Evolutionary conservation across 2,329 filamentous ascomycete species (phyloP), one percentile per base, ranked within the genome.

Genomic region (Microcera coccophila): DNA sequence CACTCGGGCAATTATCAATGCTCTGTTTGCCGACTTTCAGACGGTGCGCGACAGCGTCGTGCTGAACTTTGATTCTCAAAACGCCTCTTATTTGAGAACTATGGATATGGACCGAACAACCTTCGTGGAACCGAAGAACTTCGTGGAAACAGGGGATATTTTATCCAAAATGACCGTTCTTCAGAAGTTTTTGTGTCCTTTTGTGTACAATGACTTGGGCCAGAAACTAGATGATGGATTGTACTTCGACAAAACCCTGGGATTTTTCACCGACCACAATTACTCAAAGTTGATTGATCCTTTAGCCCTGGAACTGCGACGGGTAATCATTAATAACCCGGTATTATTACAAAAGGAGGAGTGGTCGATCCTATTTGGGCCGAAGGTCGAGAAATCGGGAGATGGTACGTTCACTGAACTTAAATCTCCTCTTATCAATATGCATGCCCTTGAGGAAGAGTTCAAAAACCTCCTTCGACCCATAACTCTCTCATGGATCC

Each of bases 21-120:
- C 48, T 2, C 41, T 65, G 5, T 15, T 44, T 11, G 7, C 35
- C 4, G 47, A 44, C 17, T 35, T 61, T 15, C 44, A 53, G 5
- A 15, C 32, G 4, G 45, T 49, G 18, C 56, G 61, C 39, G 33
- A 47, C 16, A 28, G n/a, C 12, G 29, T 36, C 3, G 42, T 38
- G 5, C 31, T 33, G 3, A 26, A 10, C 9, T 10, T 35, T 3
- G 18, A 37, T 14, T 1, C 5, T 5, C 10, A 34, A 9, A 28
- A 28, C 12, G 10, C 42, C 11, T 3, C 19, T 11, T 39, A 41
- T 4, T 41, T 43, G 32, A 8, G 14, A 9, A 45, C 36, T 16
- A 55, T 68, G 18, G 67, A 69, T 12, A 38, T 54, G 3, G 63
- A 70, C 31, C 64, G 69, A 14, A 54, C 56, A 3, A 63, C 62